Conservation (phyloP, 805 yeast genomes). For the Ascoidea asiatica region DNA sequence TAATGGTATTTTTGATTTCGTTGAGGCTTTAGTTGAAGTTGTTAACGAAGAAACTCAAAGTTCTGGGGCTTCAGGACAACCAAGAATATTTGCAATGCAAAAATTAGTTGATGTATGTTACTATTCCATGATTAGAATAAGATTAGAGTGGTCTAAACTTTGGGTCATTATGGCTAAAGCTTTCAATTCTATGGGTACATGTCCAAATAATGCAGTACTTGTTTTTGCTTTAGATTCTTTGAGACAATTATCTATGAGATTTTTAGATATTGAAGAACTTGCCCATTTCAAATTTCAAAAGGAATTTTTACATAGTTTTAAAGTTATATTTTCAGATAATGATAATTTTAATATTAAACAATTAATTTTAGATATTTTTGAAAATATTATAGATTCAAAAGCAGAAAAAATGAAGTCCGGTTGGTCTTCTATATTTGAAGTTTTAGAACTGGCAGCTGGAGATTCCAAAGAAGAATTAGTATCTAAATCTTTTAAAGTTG, state of each 20-base stretch:
- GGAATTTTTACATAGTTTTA: conserved; percentile 86
- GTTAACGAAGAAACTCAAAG: conserved; percentile 86
- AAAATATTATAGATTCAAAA: conserved; percentile 71
- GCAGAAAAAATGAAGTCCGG: conserved; percentile 75
- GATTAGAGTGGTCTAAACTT: conserved; percentile 91
- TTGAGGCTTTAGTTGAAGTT: conserved; percentile 74
- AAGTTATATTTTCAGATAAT: conserved; percentile 59
- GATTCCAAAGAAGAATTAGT: conserved; percentile 47
- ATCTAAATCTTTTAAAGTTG: conserved; percentile 46
- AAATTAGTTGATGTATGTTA: conserved; percentile 96
- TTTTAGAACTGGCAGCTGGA: conserved; percentile 61
- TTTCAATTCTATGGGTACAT: conserved; percentile 76
- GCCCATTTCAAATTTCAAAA: conserved; percentile 92
- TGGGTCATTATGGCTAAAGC: conserved; percentile 92
- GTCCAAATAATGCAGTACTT: conserved; percentile 60
- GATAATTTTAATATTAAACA: conserved; percentile 61
- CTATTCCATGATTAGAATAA: conserved; percentile 91
- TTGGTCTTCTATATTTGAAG: conserved; percentile 81
- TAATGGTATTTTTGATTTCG: conserved; percentile 75
- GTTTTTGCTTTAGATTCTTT: conserved; percentile 89
- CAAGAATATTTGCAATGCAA: conserved; percentile 84
- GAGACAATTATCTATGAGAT: conserved; percentile 84
- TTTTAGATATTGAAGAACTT: conserved; percentile 85
- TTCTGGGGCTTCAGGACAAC: conserved; percentile 67
- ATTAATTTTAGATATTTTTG: conserved; percentile 81